Evolutionary conservation across 805 yeast genomes (phyloP).

Genomic region (Saccharomycopsis guyanensis): DNA sequence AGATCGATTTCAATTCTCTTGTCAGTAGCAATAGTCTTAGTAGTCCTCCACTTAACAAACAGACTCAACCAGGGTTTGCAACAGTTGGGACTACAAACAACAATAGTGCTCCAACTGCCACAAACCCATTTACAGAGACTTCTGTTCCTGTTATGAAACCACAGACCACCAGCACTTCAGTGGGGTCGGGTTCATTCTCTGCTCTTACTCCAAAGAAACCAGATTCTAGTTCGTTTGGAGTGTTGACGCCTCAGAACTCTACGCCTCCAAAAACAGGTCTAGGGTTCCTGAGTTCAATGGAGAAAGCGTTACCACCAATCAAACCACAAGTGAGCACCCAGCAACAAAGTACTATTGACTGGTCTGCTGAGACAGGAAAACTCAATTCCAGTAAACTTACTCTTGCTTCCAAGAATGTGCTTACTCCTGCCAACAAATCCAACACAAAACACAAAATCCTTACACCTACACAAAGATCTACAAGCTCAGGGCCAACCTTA

Average conservation of each 20-base stretch:
- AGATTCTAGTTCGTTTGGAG: not conserved
- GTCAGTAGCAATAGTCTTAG: not conserved
- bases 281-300: slow-evolving; percentile 2
- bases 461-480: not conserved
- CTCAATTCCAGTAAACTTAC: slow-evolving; percentile 18
- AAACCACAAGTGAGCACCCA: not conserved
- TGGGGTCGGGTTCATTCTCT: too few relatives aligned
- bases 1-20: not conserved
- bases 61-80: too few relatives aligned
- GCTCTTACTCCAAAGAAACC: not conserved
- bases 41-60: not conserved
- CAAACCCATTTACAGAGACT: too few relatives aligned
- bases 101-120: not conserved
- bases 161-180: too few relatives aligned
- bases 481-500: not conserved
- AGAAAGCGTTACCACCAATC: not conserved
- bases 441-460: not conserved
- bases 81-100: not conserved
- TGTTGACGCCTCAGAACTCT: slow-evolving; percentile 3
- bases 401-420: slow-evolving; percentile 6
- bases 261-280: not conserved
- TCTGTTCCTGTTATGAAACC: not conserved
- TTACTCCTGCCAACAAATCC: slow-evolving; percentile 2
- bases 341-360: slow-evolving; percentile 22
- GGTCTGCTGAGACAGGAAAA: slow-evolving; percentile 23